Base-by-base conservation (phyloP, 2,329 filamentous ascomycete species). In the Fusarium oligoseptatum region DNA sequence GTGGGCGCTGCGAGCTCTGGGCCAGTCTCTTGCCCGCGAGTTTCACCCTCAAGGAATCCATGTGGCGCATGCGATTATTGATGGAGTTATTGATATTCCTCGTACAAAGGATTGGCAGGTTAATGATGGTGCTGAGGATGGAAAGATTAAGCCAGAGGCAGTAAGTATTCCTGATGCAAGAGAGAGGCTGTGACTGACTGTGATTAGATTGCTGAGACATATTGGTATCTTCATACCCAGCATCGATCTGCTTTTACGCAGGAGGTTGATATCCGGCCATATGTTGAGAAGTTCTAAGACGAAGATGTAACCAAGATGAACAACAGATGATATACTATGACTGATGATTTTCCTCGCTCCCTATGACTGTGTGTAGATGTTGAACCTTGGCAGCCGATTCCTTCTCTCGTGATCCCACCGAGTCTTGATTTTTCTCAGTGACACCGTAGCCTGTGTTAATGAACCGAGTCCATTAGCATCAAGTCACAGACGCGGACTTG, bases 21-120 rank as follows among this genome's bases (percentile, higher is more conserved):
- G 89, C 1, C 94, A 96, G 82, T 93, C 90, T 37, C 86, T 97
- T 29, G 93, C 95, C 0, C 89, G 93, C 66, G 95, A 98, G 81
- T 98, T 97, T 82, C 94, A 93, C 0, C 94, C 95, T 0, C 87
- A 94, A 81, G 95, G 95, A 3, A 89, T 98, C 2, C 95, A 98
- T 81, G 92, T 97, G 1, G 90, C 92, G 0, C 94, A 97, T 83
- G 91, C 92, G 6, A 91, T 97, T 70, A 92, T 97, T 64, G 95
- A 98, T 80, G 95, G 94, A 0, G 88, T 94, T 2, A 97, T 98
- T 81, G 93, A 97, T 81, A 95, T 93, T 64, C 93, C 93, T 1
- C 86, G 89, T 72, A 93, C 91, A 1, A 92, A 91, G 81, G 88
- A 87, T 0, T 80, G 77, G 52, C 80, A 77, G 29, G 79, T 82